phyloP scores from a whole-genome alignment of 2,329 filamentous ascomycete species.

The Verticillium zaregamsianum region DNA sequence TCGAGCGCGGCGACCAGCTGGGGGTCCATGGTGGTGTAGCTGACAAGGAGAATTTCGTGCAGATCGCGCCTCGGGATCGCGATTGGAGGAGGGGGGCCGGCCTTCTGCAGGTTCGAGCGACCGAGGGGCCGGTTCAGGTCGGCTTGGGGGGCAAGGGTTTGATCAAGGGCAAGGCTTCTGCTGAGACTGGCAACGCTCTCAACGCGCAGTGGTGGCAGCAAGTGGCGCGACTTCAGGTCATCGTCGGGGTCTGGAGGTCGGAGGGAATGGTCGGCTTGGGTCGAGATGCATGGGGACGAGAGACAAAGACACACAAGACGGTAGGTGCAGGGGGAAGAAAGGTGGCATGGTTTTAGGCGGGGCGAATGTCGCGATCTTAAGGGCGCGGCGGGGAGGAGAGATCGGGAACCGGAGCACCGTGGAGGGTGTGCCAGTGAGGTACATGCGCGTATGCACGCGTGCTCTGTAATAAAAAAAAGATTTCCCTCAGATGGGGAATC shows the following conservation, averaged over 20 bases:
- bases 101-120: neutral
- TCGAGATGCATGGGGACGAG: neutral
- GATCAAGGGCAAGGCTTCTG: neutral
- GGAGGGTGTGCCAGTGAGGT: neutral
- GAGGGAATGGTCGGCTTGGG: neutral
- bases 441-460: neutral
- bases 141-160: neutral
- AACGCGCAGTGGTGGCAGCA: neutral
- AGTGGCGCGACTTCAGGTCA: neutral
- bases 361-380: neutral
- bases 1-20: conserved; percentile 27
- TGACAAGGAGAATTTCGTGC: neutral
- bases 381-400: neutral
- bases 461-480: neutral
- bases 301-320: neutral
- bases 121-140: neutral
- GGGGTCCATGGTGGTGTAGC: conserved; percentile 29
- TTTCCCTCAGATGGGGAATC: neutral
- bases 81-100: neutral
- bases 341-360: neutral
- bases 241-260: neutral
- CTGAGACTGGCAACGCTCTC: neutral
- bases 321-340: neutral
- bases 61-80: neutral
- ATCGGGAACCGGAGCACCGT: neutral